These are phyloP conservation scores for Adansonia digitata DNA, from an alignment of 345 rosid species.

Conservation along the genomic window DNA sequence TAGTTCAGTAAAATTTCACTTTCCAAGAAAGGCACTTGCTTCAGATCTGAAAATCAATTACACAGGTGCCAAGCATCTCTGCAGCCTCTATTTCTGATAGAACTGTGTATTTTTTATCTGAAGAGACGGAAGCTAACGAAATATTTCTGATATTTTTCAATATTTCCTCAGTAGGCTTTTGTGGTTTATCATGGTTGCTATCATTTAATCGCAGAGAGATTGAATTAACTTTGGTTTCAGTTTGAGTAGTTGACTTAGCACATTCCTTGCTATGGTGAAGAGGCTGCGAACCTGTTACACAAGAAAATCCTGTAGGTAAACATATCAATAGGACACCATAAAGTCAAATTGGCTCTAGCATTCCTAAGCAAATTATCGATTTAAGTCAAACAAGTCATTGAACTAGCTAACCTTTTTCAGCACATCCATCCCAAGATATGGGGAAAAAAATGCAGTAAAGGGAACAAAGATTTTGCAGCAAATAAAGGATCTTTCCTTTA, in stretches of 20 bases:
- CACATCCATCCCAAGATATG: background rate
- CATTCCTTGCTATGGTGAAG: conserved; percentile 8
- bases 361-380: background rate
- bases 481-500: background rate
- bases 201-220: conserved; percentile 11
- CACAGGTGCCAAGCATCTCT: conserved; percentile 39
- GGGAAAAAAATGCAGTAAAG: background rate
- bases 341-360: background rate
- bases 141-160: conserved; percentile 34
- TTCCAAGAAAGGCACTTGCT: background rate
- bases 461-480: background rate
- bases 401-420: background rate
- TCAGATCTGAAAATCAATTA: conserved; percentile 61
- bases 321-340: background rate
- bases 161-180: conserved; percentile 19
- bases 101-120: conserved; percentile 24
- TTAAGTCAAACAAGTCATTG: background rate
- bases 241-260: conserved; percentile 9
- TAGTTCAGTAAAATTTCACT: background rate
- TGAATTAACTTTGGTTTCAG: conserved; percentile 9
- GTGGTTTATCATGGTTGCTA: conserved; percentile 9
- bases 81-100: conserved; percentile 43
- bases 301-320: background rate
- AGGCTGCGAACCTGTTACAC: conserved; percentile 22
- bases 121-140: conserved; percentile 20